Conservation (phyloP, 1,139 yeast species). For the Blastobotrys proliferans region DNA sequence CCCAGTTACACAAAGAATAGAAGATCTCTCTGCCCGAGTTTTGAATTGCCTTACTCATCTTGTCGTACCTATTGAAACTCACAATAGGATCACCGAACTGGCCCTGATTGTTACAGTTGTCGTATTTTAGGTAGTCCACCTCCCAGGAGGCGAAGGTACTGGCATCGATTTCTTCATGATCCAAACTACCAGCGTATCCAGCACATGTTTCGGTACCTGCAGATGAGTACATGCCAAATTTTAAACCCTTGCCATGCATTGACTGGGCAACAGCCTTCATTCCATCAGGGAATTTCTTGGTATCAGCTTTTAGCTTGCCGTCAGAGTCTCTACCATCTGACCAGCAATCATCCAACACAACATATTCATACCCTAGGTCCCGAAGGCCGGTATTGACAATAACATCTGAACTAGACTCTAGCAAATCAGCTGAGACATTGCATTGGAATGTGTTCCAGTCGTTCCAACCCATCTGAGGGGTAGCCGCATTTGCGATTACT, state of each 20-base stretch:
- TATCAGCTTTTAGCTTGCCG: constrained; percentile 23
- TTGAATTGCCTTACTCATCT: constrained; percentile 31
- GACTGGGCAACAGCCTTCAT: constrained; percentile 27
- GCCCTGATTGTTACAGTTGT: constrained; percentile 33
- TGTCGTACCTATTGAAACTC: constrained; percentile 27
- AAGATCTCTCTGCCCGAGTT: constrained; percentile 31
- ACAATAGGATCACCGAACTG: constrained; percentile 27
- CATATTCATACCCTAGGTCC: constrained; percentile 31
- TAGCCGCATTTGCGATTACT: constrained; percentile 16
- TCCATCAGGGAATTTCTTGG: constrained; percentile 32
- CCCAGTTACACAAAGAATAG: constrained; percentile 35
- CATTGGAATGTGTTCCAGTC: constrained; percentile 33
- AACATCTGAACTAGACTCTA: constrained; percentile 25
- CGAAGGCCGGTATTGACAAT: constrained; percentile 28
- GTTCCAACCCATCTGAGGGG: constrained; percentile 35
- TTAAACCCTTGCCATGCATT: constrained; percentile 28
- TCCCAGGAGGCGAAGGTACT: constrained; percentile 31
- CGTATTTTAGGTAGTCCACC: constrained; percentile 34
- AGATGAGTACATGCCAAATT: constrained; percentile 33
- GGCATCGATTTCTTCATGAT: constrained; percentile 31
- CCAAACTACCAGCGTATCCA: constrained; percentile 32
- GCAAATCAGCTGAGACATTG: constrained; percentile 27
- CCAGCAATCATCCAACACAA: constrained; percentile 35
- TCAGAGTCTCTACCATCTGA: constrained; percentile 18
- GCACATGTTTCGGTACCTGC: constrained; percentile 35